A percentile compares a stretch with the other conserved stretches of the same genome.
Evolutionary conservation across 306 rosid genomes (phyloP).

Genomic region (Trifolium subterraneum): DNA sequence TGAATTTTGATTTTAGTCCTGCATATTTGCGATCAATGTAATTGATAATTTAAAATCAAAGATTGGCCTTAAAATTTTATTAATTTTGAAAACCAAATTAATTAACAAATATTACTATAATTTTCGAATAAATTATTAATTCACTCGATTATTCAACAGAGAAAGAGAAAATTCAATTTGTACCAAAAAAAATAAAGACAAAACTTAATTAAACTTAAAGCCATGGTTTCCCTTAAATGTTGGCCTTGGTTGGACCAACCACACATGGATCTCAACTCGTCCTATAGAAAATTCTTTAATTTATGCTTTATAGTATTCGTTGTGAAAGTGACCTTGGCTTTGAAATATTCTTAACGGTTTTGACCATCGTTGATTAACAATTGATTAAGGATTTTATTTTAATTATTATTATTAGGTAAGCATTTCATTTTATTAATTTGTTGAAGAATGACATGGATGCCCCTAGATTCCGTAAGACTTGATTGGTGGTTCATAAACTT

Average conservation of each 20-base stretch:
- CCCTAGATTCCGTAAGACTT: not conserved
- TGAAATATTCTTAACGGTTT: not conserved
- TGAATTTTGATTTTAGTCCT: too few species aligned
- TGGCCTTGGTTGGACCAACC: conserved; percentile 38
- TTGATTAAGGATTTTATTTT: conserved; percentile 7
- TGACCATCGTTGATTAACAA: not conserved
- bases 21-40: not conserved
- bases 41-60: not conserved
- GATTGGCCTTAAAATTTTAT: not conserved
- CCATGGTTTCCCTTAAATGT: conserved; percentile 37
- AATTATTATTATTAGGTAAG: not conserved
- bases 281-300: not conserved
- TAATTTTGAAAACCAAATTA: not conserved
- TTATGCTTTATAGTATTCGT: conserved; percentile 20
- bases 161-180: not conserved
- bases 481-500: not conserved
- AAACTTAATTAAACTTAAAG: conserved; percentile 7
- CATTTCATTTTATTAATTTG: not conserved
- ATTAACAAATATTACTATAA: not conserved
- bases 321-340: conserved; percentile 40
- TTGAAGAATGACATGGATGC: not conserved
- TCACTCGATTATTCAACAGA: not conserved
- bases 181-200: not conserved
- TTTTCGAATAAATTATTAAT: not conserved
- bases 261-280: not conserved